Percentiles rank a stretch among this genome's conserved stretches.
These are phyloP conservation scores for Neurospora sp. DNA, from an alignment of 495 filamentous ascomycete genomes.

Conservation along the genomic window DNA sequence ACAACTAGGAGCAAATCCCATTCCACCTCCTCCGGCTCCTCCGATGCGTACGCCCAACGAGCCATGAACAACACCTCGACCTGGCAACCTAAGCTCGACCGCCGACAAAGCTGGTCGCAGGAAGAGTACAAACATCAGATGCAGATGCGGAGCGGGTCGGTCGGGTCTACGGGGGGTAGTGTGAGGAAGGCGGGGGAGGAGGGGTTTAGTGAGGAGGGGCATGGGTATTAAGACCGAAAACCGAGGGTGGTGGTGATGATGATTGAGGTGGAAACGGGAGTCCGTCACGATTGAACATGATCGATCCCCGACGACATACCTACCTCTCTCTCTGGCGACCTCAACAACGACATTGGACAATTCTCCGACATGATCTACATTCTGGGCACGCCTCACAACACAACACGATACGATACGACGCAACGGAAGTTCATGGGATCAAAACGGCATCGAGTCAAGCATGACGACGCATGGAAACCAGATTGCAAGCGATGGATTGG, in stretches of 20 bases:
- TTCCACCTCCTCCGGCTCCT: background rate
- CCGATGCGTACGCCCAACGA: conserved; percentile 17
- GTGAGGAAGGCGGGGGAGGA: background rate
- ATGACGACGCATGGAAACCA: too few species aligned
- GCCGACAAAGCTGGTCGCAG: conserved; percentile 34
- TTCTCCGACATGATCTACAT: too few species aligned
- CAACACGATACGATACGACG: background rate
- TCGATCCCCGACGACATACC: too few species aligned
- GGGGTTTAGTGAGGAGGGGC: conserved; percentile 25
- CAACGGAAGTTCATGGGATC: too few species aligned
- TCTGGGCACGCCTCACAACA: too few species aligned
- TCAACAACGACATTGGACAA: too few species aligned
- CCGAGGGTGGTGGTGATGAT: too few species aligned
- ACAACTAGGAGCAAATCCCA: background rate
- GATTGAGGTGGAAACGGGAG: too few species aligned
- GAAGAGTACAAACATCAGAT: conserved; percentile 38
- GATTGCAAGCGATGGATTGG: background rate
- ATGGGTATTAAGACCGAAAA: too few species aligned
- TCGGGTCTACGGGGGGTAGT: conserved; percentile 2
- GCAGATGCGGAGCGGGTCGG: conserved; percentile 11
- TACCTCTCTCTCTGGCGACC: too few species aligned
- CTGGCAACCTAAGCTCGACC: conserved; percentile 35
- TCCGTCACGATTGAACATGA: too few species aligned
- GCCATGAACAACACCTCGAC: conserved; percentile 25
- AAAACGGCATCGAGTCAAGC: too few species aligned